phyloP scores from a whole-genome alignment of 1,139 yeast species.

The Yamadazyma oceani region DNA sequence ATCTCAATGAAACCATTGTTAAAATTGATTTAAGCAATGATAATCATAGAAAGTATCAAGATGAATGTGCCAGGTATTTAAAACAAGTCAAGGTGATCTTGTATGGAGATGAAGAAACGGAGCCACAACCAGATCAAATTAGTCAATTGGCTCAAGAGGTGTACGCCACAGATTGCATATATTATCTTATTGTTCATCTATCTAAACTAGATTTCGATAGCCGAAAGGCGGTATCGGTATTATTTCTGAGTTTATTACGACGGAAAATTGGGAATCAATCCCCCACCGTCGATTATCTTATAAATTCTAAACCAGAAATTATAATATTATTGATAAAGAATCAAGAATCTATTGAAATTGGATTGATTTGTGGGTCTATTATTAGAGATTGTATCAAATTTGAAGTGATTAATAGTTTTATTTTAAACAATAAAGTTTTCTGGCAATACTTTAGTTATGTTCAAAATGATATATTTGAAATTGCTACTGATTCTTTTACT shows the following conservation, averaged over 20 bases:
- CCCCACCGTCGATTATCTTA: constrained; percentile 85
- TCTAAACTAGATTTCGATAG: constrained; percentile 80
- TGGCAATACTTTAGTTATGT: constrained; percentile 87
- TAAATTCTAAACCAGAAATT: constrained; percentile 61
- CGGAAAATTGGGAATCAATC: constrained; percentile 75
- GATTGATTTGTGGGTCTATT: constrained; percentile 74
- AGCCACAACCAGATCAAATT: constrained; percentile 76
- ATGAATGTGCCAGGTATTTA: constrained; percentile 71
- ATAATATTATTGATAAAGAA: constrained; percentile 63
- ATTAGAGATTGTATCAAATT: constrained; percentile 83
- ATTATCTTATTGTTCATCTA: constrained; percentile 57
- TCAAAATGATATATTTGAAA: constrained; percentile 75
- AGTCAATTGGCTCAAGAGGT: constrained; percentile 74
- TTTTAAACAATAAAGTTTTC: constrained; percentile 54
- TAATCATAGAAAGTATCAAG: constrained; percentile 62
- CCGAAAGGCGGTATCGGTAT: constrained; percentile 73
- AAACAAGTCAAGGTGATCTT: constrained; percentile 66
- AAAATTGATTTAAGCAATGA: constrained; percentile 61
- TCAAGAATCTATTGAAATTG: constrained; percentile 70
- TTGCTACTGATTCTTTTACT: constrained; percentile 86
- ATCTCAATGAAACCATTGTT: constrained; percentile 68
- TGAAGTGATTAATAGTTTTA: constrained; percentile 64
- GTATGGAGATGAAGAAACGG: constrained; percentile 70
- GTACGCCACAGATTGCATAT: constrained; percentile 69
- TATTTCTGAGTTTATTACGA: constrained; percentile 76